Evolutionary conservation across 441 rosid genomes (phyloP).

Genomic region (Gossypium laxum): DNA sequence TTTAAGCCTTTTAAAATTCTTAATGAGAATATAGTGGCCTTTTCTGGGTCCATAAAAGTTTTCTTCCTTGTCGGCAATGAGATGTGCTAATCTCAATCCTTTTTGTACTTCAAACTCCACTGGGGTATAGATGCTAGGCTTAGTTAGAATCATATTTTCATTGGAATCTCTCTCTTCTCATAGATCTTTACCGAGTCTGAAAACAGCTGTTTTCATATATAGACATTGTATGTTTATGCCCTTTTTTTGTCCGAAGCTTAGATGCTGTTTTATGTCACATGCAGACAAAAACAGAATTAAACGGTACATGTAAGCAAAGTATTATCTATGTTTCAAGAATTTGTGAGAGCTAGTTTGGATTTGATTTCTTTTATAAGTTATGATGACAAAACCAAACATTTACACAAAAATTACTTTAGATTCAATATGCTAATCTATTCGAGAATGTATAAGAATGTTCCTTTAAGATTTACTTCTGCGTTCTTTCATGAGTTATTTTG

Average conservation of each 20-base stretch:
- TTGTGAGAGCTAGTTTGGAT: neutral
- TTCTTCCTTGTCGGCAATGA: neutral
- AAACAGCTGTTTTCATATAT: neutral
- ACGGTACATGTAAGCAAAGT: neutral
- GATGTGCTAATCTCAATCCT: neutral
- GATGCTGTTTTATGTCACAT: neutral
- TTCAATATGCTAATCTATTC: neutral
- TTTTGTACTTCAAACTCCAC: neutral
- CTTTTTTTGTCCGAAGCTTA: no score
- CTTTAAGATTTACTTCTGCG: neutral
- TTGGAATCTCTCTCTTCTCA: neutral
- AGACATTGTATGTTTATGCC: neutral
- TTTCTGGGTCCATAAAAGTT: neutral
- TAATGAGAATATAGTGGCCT: neutral
- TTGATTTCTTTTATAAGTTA: neutral
- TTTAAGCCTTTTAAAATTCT: conserved; percentile 14
- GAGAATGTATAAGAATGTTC: neutral
- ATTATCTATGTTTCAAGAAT: neutral
- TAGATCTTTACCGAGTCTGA: neutral
- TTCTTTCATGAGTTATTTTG: neutral
- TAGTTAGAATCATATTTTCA: neutral
- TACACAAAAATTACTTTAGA: neutral
- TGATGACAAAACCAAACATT: neutral
- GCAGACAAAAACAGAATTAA: neutral
- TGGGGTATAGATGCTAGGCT: neutral